phyloP scores from a whole-genome alignment of 2,329 filamentous ascomycete species.

The Aciculosporium take region DNA sequence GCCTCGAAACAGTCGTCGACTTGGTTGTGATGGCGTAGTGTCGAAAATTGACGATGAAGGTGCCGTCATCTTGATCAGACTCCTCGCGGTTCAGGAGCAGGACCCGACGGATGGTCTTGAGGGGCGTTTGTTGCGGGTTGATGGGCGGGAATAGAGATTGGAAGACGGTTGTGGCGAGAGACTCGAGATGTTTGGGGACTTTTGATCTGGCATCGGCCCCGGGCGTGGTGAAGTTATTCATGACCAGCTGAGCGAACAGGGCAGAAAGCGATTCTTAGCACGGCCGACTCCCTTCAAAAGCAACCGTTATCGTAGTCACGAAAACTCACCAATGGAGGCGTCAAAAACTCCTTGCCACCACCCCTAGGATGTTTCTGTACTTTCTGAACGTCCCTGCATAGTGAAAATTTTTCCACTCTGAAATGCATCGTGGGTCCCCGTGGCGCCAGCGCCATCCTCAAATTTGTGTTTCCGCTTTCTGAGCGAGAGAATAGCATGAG shows the following conservation, averaged over 20 bases:
- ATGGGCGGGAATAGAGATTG: constrained; percentile 94
- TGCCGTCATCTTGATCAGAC: constrained; percentile 43
- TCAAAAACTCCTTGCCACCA: constrained; percentile 72
- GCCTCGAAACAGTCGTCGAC: constrained; percentile 68
- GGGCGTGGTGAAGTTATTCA: constrained; percentile 87
- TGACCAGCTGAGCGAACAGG: constrained; percentile 52
- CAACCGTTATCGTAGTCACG: too few relatives aligned
- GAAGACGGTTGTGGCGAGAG: constrained; percentile 83
- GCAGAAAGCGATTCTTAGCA: background rate
- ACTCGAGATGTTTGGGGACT: constrained; percentile 88
- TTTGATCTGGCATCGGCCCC: constrained; percentile 45
- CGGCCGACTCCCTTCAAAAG: too few relatives aligned
- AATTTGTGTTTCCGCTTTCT: constrained; percentile 77
- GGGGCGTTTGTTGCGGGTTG: constrained; percentile 75
- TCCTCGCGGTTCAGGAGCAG: constrained; percentile 77
- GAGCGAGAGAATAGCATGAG: constrained; percentile 87
- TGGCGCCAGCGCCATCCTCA: constrained; percentile 76
- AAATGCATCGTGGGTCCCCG: constrained; percentile 90
- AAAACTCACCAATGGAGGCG: constrained; percentile 56
- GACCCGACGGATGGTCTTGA: constrained; percentile 85
- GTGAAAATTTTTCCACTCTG: constrained; percentile 82
- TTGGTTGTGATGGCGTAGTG: constrained; percentile 95
- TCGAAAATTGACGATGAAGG: constrained; percentile 72
- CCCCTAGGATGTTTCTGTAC: constrained; percentile 71
- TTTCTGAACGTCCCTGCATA: constrained; percentile 79